phyloP scores from a whole-genome alignment of 495 filamentous ascomycete genomes.

The Penicillium coprophilum region DNA sequence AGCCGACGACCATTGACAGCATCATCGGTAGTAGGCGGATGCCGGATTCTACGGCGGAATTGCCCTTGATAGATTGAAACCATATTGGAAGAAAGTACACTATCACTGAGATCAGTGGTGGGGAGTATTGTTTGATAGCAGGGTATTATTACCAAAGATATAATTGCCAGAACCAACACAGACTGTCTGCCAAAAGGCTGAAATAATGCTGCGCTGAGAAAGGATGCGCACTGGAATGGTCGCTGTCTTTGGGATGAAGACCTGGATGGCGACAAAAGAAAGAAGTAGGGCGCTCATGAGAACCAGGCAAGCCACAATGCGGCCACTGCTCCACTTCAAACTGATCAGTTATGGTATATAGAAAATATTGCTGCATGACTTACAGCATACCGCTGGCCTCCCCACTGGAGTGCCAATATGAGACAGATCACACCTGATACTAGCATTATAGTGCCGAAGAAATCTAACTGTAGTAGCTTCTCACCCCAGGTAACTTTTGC shows the following conservation, averaged over 20 bases:
- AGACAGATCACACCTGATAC: not conserved
- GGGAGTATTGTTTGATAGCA: no score
- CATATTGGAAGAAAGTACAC: constrained; percentile 1
- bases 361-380: not conserved
- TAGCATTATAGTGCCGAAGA: not conserved
- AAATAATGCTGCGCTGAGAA: not conserved
- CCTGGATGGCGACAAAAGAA: not conserved
- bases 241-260: not conserved
- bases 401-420: not conserved
- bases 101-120: not conserved
- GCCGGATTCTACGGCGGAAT: not conserved
- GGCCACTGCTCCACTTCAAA: not conserved
- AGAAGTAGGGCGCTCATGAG: not conserved
- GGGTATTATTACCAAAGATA: not conserved
- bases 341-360: not conserved
- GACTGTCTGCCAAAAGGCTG: not conserved
- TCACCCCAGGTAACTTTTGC: rapidly evolving
- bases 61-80: not conserved
- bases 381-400: not conserved
- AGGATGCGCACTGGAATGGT: not conserved
- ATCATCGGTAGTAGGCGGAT: not conserved
- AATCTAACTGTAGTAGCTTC: not conserved
- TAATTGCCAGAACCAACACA: not conserved
- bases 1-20: not conserved
- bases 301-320: not conserved